Evolutionary conservation across 1,284 basidiomycete species (phyloP).

Genomic region (Trametes polyzona): DNA sequence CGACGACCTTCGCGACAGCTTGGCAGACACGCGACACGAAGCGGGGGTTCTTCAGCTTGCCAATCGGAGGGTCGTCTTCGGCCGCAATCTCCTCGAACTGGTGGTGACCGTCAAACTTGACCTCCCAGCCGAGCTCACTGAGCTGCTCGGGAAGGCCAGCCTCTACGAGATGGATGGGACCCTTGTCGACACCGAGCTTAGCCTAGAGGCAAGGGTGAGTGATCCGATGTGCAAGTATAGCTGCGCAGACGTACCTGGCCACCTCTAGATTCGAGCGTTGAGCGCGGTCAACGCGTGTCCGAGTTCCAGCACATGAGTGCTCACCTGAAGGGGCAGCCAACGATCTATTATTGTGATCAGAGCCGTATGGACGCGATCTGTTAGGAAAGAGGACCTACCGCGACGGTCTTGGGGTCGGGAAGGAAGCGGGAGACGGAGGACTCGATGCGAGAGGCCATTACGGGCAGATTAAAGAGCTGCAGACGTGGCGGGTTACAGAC

Average conservation of each 20-base stretch:
- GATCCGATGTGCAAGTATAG: slow-evolving; percentile 6
- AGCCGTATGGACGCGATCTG: background rate
- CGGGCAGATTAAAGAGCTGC: background rate
- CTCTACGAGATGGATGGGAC: slow-evolving; percentile 85
- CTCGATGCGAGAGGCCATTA: slow-evolving; percentile 25
- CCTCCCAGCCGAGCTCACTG: slow-evolving; percentile 83
- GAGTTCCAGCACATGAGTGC: slow-evolving; percentile 15
- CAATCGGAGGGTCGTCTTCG: slow-evolving; percentile 78
- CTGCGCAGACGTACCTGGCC: slow-evolving; percentile 49
- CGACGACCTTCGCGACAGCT: slow-evolving; percentile 79
- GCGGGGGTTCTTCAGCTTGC: slow-evolving; percentile 87
- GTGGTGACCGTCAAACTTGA: slow-evolving; percentile 88
- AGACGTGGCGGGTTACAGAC: background rate
- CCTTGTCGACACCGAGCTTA: slow-evolving; percentile 87
- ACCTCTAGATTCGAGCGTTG: slow-evolving; percentile 42
- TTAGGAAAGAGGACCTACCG: slow-evolving; percentile 48
- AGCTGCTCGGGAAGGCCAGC: slow-evolving; percentile 85
- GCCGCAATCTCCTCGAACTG: slow-evolving; percentile 83
- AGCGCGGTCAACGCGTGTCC: slow-evolving; percentile 3
- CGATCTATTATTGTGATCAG: slow-evolving; percentile 50
- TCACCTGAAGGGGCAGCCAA: slow-evolving; percentile 78
- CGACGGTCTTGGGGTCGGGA: slow-evolving; percentile 67
- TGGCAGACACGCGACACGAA: slow-evolving; percentile 85
- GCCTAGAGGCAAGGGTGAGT: slow-evolving; percentile 45
- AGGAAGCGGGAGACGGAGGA: slow-evolving; percentile 52